Percentiles rank a stretch among this genome's conserved stretches.
phyloP scores from a whole-genome alignment of 495 filamentous ascomycete species.

The Pseudoneurospora amorphoporcata region DNA sequence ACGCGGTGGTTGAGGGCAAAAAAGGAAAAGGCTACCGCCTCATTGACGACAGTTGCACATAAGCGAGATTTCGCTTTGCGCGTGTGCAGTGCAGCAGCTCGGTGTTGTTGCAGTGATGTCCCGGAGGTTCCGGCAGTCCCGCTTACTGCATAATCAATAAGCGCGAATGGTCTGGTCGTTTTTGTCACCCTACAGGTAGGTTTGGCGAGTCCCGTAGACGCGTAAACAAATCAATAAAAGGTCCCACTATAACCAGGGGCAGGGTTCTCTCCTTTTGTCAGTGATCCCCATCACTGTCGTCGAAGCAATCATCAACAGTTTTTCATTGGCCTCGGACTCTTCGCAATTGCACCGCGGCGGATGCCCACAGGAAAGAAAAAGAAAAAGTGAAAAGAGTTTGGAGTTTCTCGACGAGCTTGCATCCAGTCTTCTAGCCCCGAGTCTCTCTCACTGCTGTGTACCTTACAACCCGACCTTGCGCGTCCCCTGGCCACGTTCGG shows the following conservation, averaged over 20 bases:
- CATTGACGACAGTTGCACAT: background rate
- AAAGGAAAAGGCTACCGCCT: background rate
- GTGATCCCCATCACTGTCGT: background rate
- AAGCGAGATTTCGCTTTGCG: background rate
- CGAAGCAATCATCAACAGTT: background rate
- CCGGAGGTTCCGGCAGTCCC: background rate
- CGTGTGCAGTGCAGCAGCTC: background rate
- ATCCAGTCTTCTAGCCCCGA: background rate
- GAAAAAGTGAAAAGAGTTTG: background rate
- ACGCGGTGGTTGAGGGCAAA: slow-evolving; percentile 1
- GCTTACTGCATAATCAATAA: no score
- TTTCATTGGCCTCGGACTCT: background rate
- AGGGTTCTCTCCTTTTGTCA: background rate
- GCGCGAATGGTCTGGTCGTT: no score
- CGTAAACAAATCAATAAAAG: background rate
- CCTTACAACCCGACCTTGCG: background rate
- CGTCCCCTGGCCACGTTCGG: background rate
- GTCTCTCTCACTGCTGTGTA: background rate
- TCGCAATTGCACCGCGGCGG: background rate
- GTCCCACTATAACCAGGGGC: background rate
- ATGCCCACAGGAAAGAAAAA: background rate
- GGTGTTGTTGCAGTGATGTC: background rate
- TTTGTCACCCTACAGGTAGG: no score
- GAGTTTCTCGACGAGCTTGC: background rate
- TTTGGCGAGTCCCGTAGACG: no score